Evolutionary conservation across 2,329 filamentous ascomycete species (phyloP).

Genomic region (Trichophyton verrucosum): DNA sequence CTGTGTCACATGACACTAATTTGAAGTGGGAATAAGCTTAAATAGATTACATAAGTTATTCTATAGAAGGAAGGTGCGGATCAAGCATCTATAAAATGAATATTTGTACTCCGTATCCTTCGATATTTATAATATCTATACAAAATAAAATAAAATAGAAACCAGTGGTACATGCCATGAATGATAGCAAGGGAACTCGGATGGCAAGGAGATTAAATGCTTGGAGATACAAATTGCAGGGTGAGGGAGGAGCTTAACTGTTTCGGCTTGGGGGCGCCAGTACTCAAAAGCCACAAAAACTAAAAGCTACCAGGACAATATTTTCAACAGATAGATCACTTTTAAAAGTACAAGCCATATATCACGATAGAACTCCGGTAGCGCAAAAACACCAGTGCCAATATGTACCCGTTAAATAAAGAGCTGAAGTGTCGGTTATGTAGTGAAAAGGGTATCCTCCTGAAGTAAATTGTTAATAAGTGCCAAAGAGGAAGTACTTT

Average conservation of each 20-base stretch:
- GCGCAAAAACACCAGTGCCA: neutral
- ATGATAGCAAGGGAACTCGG: neutral
- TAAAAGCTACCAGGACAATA: neutral
- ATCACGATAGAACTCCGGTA: slow-evolving; percentile 2
- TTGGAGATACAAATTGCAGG: neutral
- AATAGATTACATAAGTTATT: neutral
- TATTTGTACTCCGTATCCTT: too few species aligned
- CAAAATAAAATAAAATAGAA: neutral
- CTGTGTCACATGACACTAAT: neutral
- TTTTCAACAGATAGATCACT: neutral
- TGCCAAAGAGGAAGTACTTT: too few species aligned
- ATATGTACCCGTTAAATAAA: neutral
- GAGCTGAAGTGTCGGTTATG: slow-evolving; percentile 16
- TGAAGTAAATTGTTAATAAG: slow-evolving; percentile 15
- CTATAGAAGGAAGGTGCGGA: neutral
- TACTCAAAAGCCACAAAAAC: neutral
- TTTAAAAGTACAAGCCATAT: slow-evolving; percentile 1
- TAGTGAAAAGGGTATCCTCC: slow-evolving; percentile 53
- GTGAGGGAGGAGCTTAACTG: neutral
- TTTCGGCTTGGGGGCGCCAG: neutral
- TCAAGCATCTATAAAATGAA: neutral
- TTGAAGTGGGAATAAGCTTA: neutral
- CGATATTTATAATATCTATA: too few species aligned
- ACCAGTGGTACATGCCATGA: too few species aligned
- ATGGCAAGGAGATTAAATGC: neutral